These are phyloP conservation scores for Hypoxylon rubiginosum DNA, from an alignment of 2,329 filamentous ascomycete genomes.

Conservation along the genomic window DNA sequence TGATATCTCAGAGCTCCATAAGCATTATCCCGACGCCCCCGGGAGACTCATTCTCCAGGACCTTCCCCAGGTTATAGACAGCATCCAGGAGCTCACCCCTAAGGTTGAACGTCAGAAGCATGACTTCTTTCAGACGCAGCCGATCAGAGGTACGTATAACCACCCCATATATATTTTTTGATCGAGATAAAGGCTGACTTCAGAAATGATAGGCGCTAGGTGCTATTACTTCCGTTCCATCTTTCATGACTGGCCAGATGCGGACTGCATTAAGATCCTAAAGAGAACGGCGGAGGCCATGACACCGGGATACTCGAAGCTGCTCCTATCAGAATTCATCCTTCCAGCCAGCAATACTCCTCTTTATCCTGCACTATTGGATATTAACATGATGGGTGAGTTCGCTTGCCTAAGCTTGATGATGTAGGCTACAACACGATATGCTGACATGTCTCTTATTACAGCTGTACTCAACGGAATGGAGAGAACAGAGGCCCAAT, in stretches of 20 bases:
- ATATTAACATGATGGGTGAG: constrained; percentile 57
- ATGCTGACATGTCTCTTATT: constrained; percentile 10
- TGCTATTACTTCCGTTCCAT: constrained; percentile 51
- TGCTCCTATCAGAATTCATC: constrained; percentile 57
- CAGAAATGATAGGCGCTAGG: constrained; percentile 39
- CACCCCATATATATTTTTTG: neutral
- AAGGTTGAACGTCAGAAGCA: constrained; percentile 29
- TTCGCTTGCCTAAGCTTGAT: neutral
- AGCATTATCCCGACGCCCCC: constrained; percentile 27
- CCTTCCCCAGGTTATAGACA: constrained; percentile 35
- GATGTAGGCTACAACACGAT: neutral
- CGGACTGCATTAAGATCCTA: constrained; percentile 48
- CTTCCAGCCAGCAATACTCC: constrained; percentile 50
- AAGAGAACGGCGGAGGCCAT: constrained; percentile 45
- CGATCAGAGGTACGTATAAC: constrained; percentile 27
- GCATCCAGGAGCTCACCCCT: constrained; percentile 41
- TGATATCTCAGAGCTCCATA: constrained; percentile 41
- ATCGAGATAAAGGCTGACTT: neutral
- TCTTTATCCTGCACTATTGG: constrained; percentile 52
- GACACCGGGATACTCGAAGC: constrained; percentile 52
- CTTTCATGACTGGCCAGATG: constrained; percentile 54
- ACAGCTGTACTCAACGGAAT: constrained; percentile 49
- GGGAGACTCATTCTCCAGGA: constrained; percentile 46
- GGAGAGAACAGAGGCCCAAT: constrained; percentile 58
- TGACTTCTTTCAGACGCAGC: constrained; percentile 32